phyloP scores from a whole-genome alignment of 371 early-diverging fungal species.

The Rhizopus microsporus region DNA sequence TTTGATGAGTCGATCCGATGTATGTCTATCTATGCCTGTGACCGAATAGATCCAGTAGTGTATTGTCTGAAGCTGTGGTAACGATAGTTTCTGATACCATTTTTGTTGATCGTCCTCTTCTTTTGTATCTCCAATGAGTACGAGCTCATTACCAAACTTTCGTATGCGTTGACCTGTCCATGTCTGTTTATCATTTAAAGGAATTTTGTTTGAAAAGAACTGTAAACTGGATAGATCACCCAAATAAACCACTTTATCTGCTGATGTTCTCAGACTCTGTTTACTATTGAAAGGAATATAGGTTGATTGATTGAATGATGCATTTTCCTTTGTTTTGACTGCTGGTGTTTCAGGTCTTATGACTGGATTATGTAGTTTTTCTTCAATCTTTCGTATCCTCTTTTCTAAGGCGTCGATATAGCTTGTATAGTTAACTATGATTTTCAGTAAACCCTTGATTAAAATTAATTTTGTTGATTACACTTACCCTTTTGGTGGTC shows the following conservation, averaged over 20 bases:
- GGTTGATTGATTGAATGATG: neutral
- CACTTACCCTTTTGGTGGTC: conserved; percentile 61
- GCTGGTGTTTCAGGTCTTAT: neutral
- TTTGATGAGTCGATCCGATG: conserved; percentile 40
- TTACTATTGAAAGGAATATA: conserved; percentile 12
- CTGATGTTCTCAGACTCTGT: conserved; percentile 23
- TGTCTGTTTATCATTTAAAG: conserved; percentile 25
- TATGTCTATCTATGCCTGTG: conserved; percentile 41
- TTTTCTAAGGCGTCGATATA: conserved; percentile 46
- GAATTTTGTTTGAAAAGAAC: conserved; percentile 45
- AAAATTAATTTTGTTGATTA: neutral
- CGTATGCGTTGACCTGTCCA: conserved; percentile 42
- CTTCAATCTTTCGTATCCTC: conserved; percentile 36
- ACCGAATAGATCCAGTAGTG: conserved; percentile 41
- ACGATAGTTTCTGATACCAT: conserved; percentile 3
- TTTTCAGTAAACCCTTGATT: neutral
- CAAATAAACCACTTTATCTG: conserved; percentile 41
- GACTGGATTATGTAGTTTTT: conserved; percentile 13
- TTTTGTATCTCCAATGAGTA: conserved; percentile 32
- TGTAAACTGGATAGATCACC: conserved; percentile 48
- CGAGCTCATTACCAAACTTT: conserved; percentile 43
- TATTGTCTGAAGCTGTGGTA: conserved; percentile 21
- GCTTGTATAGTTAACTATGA: conserved; percentile 17
- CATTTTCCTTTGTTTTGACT: neutral
- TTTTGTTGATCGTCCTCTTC: conserved; percentile 10